Percentiles rank a stretch among this genome's conserved stretches.
phyloP scores from a whole-genome alignment of 208 protist genomes.

The Histomonas meleagridis region DNA sequence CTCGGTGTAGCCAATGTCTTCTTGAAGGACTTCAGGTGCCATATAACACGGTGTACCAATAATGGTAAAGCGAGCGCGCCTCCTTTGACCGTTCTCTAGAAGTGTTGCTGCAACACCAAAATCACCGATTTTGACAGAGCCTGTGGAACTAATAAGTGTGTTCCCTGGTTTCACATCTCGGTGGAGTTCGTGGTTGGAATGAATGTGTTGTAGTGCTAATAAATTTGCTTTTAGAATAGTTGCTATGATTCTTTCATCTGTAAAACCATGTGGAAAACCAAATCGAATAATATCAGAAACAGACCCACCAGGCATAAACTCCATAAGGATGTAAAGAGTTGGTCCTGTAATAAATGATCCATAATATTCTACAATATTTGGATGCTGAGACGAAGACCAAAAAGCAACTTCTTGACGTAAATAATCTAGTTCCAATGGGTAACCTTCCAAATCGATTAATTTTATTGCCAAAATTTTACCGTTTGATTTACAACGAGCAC shows the following conservation, averaged over 20 bases:
- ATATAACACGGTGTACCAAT: conserved; percentile 58
- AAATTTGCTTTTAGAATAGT: conserved; percentile 45
- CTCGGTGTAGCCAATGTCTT: conserved; percentile 48
- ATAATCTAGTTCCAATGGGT: conserved; percentile 13
- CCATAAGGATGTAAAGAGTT: conserved; percentile 11
- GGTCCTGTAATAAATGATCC: background rate
- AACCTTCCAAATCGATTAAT: background rate
- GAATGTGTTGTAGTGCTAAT: conserved; percentile 45
- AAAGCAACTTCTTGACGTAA: conserved; percentile 13
- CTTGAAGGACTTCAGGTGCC: conserved; percentile 53
- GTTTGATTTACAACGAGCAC: background rate
- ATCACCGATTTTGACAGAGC: conserved; percentile 52
- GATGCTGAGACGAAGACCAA: background rate
- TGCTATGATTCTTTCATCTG: conserved; percentile 39
- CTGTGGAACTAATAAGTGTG: conserved; percentile 41
- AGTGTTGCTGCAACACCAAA: conserved; percentile 50
- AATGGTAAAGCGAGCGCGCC: conserved; percentile 46
- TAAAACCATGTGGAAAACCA: background rate
- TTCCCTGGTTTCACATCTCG: conserved; percentile 50
- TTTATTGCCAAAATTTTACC: background rate
- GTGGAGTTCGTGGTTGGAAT: conserved; percentile 43
- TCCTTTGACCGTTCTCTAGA: conserved; percentile 36
- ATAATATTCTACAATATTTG: conserved; percentile 8
- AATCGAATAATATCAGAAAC: background rate
- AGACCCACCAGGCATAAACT: background rate